Base-by-base conservation (phyloP, 2,329 filamentous ascomycete genomes). In the Nakataea oryzae region DNA sequence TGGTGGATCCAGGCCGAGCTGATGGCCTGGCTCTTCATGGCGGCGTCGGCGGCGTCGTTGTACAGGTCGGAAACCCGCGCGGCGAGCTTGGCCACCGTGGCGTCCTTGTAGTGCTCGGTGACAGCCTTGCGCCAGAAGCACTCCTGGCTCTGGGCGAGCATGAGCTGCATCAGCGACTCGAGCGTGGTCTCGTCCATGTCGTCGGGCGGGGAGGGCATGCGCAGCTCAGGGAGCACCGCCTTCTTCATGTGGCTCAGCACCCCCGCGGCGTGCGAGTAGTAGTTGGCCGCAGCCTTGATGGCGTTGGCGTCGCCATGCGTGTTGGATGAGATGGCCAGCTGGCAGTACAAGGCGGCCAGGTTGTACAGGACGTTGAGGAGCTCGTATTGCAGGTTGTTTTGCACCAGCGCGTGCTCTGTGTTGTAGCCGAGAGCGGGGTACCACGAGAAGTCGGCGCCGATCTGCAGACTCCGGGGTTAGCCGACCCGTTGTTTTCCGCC, bases 91-190 rank as follows among this genome's bases (percentile, higher is more conserved):
- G 95, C 90, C 65, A 99, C 96, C 0, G 89, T 91, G 1, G 86
- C 89, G 72, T 99, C 95, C 73, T 96, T 97, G 76, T 96, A 86
- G 28, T 88, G 87, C 71, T 97, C 93, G 78, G 96, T 93, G 63
- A 96, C 93, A 0, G 95, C 93, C 73, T 96, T 97, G 68, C 95
- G 89, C 95, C 95, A 99, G 74, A 95, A 97, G 72, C 93, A 97
- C 76, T 99, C 95, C 71, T 99, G 95, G 30, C 89, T 93, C 72
- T 99, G 92, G 1, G 93, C 93, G 12, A 99, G 81, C 72, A 96
- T 86, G 32, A 99, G 81, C 72, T 93, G 85, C 67, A 90, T 85
- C 8, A 97, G 76, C 61, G 90, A 91, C 69, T 93, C 89, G 58
- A 99, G 79, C 0, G 93, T 97, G 70, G 90, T 84, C 60, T 86